Base-by-base conservation (phyloP, 768 basidiomycete genomes). In the Hemileccinum rubropunctum region DNA sequence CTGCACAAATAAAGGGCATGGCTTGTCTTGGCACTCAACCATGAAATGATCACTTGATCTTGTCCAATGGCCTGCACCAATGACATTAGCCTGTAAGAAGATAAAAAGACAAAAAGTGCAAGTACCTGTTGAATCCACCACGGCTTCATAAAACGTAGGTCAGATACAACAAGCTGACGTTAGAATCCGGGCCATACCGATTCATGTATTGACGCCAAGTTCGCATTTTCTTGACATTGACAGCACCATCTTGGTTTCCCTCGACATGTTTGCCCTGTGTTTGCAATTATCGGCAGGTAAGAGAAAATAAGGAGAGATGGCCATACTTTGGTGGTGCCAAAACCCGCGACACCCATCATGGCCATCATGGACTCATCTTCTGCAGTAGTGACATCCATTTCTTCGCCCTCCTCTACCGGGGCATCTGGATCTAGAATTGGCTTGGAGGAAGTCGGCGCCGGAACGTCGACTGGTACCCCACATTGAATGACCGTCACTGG, bases 141-240 rank as follows among this genome's bases (percentile, higher is more conserved):
- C 87, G 86, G 45, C 89, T 87, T 57, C 49, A 54, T 36, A 42
- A 56, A 47, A 48, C 13, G 41, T 10, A 50, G 49, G 49, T 56
- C 23, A 59, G 26, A 54, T 38, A 46, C 42, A 51, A 38, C 8
- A 34, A 54, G 23, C n/a, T 44, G 34, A 28, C 17, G 47, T 30
- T 39, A 12, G 38, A 21, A 18, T 27, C 26, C 12, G n/a, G 53
- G 28, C 52, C 77, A 42, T 59, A 84, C 83, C 93, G 81, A 68
- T 98, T 98, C 95, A 99, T 99, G 69, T 99, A 99, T 70, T 98
- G 95, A 56, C 93, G 78, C 95, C 93, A 95, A 21, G 91, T 95
- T 52, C 92, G 76, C 49, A 80, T 81, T 72, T 91, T 93, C 77
- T 89, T 93, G 58, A 87, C 69, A 47, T 81, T 68, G 32, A 75